Conservation (phyloP, 164 flowering plant genomes). For the Chloranthus sessilifolius region DNA sequence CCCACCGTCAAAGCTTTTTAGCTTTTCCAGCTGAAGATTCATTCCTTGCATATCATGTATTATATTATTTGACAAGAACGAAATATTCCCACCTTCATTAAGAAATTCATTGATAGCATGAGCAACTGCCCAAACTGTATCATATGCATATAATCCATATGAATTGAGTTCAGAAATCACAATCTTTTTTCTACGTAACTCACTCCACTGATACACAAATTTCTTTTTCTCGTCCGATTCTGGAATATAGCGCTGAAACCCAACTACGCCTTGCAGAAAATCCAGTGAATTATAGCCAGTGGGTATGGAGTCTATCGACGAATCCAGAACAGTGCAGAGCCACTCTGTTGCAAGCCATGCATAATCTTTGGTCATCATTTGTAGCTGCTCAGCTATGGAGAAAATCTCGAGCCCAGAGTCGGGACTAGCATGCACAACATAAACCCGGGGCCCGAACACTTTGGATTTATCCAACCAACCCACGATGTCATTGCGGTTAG, state of each 20-base stretch:
- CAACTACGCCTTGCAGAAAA: slow-evolving; percentile 49
- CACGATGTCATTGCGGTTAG: slow-evolving; percentile 20
- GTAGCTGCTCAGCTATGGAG: slow-evolving; percentile 39
- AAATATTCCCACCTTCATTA: slow-evolving; percentile 32
- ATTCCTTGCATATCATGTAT: slow-evolving; percentile 15
- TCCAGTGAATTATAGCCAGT: slow-evolving; percentile 14
- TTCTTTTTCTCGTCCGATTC: slow-evolving; percentile 33
- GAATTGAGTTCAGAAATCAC: slow-evolving; percentile 31
- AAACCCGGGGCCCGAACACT: slow-evolving; percentile 54
- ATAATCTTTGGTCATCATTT: slow-evolving; percentile 55
- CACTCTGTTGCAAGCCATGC: slow-evolving; percentile 87
- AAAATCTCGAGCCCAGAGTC: slow-evolving; percentile 48
- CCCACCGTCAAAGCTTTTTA: slow-evolving; percentile 53
- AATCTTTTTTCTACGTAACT: slow-evolving; percentile 25
- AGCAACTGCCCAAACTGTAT: slow-evolving; percentile 69
- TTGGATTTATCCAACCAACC: slow-evolving; percentile 34
- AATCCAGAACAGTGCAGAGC: slow-evolving; percentile 61
- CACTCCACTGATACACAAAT: slow-evolving; percentile 40
- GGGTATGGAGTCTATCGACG: slow-evolving; percentile 26
- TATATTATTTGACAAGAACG: slow-evolving; percentile 34
- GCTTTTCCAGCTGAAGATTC: slow-evolving; percentile 24
- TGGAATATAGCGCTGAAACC: slow-evolving; percentile 55
- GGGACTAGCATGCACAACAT: slow-evolving; percentile 63
- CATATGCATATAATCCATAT: slow-evolving; percentile 69
- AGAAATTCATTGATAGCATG: slow-evolving; percentile 37